Conservation (phyloP, 345 rosid species). For the Sisymbrium irio region DNA sequence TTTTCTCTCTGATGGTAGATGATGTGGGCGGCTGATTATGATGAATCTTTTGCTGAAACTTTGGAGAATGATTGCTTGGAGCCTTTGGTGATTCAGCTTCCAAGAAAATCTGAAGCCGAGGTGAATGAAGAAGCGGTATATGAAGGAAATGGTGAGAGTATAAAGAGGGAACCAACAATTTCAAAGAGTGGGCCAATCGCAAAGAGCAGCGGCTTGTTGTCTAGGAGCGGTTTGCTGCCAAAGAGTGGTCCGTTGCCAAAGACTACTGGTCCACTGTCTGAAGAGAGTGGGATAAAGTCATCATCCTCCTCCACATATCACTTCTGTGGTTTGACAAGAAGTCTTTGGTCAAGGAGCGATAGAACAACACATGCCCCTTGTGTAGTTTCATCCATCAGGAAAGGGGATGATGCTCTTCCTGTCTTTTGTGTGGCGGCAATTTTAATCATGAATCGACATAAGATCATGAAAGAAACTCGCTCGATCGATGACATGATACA, state of each 20-base stretch:
- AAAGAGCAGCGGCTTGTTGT: constrained; percentile 41
- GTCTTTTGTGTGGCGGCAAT: constrained; percentile 93
- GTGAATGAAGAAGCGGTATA: constrained; percentile 42
- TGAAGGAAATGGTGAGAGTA: constrained; percentile 37
- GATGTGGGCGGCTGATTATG: constrained; percentile 99
- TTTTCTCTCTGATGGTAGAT: constrained; percentile 51
- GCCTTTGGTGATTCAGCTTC: constrained; percentile 60
- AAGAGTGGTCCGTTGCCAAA: constrained; percentile 39
- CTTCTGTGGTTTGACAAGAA: constrained; percentile 75
- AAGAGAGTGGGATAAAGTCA: constrained; percentile 48
- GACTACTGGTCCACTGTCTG: constrained; percentile 42
- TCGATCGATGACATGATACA: constrained; percentile 93
- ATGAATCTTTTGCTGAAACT: constrained; percentile 50
- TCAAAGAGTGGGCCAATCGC: constrained; percentile 35
- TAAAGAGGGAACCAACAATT: constrained; percentile 23
- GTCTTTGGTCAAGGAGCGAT: constrained; percentile 63
- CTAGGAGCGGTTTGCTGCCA: constrained; percentile 39
- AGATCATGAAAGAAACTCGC: constrained; percentile 73
- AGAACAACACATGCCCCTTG: constrained; percentile 46
- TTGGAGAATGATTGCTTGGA: constrained; percentile 71
- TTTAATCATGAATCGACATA: constrained; percentile 81
- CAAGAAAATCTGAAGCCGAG: constrained; percentile 46
- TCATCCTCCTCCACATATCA: constrained; percentile 45
- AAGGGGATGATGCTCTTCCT: constrained; percentile 66
- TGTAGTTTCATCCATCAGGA: constrained; percentile 52